These are phyloP conservation scores for Elsinoe australis DNA, from an alignment of 2,329 filamentous ascomycete species.

Conservation along the genomic window DNA sequence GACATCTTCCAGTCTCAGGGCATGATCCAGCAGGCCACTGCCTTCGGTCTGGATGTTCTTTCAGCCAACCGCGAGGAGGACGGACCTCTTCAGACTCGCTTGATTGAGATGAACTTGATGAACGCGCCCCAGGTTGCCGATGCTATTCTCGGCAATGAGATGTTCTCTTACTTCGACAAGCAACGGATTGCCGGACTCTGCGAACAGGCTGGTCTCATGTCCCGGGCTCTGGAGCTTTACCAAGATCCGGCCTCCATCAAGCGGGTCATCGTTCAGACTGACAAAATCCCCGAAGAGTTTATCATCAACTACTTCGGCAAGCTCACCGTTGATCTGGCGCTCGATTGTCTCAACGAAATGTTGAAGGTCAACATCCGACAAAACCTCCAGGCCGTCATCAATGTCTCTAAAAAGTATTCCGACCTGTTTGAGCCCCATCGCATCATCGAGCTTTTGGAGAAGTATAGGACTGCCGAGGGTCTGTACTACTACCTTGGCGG, in stretches of 20 bases:
- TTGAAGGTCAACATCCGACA: conserved; percentile 93
- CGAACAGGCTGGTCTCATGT: conserved; percentile 75
- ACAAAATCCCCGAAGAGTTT: conserved; percentile 87
- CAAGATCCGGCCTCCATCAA: conserved; percentile 86
- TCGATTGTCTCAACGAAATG: conserved; percentile 95
- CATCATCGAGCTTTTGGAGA: conserved; percentile 90
- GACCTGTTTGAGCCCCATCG: conserved; percentile 82
- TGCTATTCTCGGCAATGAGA: conserved; percentile 93
- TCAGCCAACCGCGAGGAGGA: conserved; percentile 94
- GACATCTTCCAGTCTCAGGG: conserved; percentile 98
- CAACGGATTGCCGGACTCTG: conserved; percentile 80
- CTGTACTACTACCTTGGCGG: conserved; percentile 97
- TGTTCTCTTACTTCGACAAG: conserved; percentile 97
- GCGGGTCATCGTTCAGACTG: conserved; percentile 76
- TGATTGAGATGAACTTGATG: conserved; percentile 95
- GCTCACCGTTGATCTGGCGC: conserved; percentile 86
- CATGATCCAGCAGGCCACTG: conserved; percentile 94
- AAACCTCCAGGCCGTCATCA: conserved; percentile 89
- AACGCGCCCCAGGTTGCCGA: conserved; percentile 97
- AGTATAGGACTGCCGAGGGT: conserved; percentile 93
- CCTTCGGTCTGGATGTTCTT: conserved; percentile 92
- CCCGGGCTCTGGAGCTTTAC: conserved; percentile 77
- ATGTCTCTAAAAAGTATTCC: conserved; percentile 95
- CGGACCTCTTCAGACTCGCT: conserved; percentile 81
- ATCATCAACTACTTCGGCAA: conserved; percentile 87